A percentile compares a stretch with the other conserved stretches of the same genome.
These are phyloP conservation scores for Amoebophrya sp. DNA, from an alignment of 169 alveolate species.

Conservation along the genomic window DNA sequence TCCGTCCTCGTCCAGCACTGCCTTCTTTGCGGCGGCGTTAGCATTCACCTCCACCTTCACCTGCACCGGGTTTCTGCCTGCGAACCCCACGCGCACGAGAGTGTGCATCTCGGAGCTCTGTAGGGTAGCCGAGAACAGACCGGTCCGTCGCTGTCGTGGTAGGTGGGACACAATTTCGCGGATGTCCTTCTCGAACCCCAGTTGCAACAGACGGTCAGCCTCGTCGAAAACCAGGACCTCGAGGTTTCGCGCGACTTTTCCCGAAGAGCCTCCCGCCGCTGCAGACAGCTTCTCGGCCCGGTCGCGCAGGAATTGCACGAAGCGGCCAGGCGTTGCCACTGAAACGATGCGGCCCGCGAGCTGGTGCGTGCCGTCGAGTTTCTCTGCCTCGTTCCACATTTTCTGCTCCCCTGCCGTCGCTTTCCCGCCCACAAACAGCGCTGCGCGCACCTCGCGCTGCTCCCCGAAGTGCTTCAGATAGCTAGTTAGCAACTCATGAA, in stretches of 20 bases:
- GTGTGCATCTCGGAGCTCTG: slow-evolving; percentile 48
- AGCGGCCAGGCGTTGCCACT: not conserved
- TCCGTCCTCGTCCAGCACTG: too few relatives aligned
- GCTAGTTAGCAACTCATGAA: slow-evolving; percentile 25
- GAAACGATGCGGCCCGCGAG: not conserved
- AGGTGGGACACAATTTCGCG: slow-evolving; percentile 47
- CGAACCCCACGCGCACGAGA: slow-evolving; percentile 42
- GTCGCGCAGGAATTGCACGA: not conserved
- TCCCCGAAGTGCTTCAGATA: not conserved
- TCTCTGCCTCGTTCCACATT: not conserved
- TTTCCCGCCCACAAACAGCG: not conserved
- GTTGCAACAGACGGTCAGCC: slow-evolving; percentile 73
- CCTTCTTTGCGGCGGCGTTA: not conserved
- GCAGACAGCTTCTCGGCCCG: not conserved
- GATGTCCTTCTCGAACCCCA: slow-evolving; percentile 65
- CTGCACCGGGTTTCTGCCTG: slow-evolving; percentile 75
- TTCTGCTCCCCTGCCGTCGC: not conserved
- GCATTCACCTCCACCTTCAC: not conserved
- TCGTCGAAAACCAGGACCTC: slow-evolving; percentile 58
- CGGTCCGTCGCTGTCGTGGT: slow-evolving; percentile 82
- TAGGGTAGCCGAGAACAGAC: slow-evolving; percentile 80
- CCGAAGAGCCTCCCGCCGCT: not conserved
- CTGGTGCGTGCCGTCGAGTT: not conserved
- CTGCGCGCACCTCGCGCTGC: not conserved
- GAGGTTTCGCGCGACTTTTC: too few relatives aligned